Evolutionary conservation across 768 basidiomycete genomes (phyloP).

Genomic region (Lactarius deliciosus): DNA sequence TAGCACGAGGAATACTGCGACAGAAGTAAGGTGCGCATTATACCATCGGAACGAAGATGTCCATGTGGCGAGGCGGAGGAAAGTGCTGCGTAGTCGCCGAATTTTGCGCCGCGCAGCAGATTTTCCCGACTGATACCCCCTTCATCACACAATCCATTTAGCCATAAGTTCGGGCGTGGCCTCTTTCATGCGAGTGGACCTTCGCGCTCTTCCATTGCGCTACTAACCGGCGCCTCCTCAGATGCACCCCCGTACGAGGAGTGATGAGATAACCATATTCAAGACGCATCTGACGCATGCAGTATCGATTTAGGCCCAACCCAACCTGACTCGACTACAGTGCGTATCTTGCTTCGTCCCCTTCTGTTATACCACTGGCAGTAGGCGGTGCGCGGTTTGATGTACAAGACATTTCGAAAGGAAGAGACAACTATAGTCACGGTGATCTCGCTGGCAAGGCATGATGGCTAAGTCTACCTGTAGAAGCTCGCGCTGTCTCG

Average conservation of each 20-base stretch:
- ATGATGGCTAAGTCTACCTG: slow-evolving; percentile 45
- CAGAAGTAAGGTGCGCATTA: slow-evolving; percentile 27
- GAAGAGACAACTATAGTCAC: slow-evolving; percentile 47
- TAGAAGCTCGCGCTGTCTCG: no score
- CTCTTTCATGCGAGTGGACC: slow-evolving; percentile 14
- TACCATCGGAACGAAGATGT: slow-evolving; percentile 92
- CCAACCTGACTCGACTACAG: slow-evolving; percentile 73
- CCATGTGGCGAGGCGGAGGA: slow-evolving; percentile 85
- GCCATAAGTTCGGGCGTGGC: background rate
- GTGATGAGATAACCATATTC: no score
- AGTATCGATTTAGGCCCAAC: slow-evolving; percentile 84
- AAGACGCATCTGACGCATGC: slow-evolving; percentile 79
- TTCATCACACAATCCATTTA: slow-evolving; percentile 47
- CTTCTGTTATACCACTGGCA: slow-evolving; percentile 25
- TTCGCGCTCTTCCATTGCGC: slow-evolving; percentile 18
- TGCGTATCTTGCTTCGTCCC: slow-evolving; percentile 52
- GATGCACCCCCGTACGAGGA: slow-evolving; percentile 13
- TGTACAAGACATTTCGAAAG: slow-evolving; percentile 76
- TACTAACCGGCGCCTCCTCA: slow-evolving; percentile 28
- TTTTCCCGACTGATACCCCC: slow-evolving; percentile 68
- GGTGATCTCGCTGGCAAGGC: slow-evolving; percentile 83
- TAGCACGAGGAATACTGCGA: background rate
- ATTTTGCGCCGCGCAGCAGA: slow-evolving; percentile 75
- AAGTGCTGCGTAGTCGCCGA: slow-evolving; percentile 74
- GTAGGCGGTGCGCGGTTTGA: slow-evolving; percentile 15